phyloP scores from a whole-genome alignment of 805 yeast genomes.

The Yarrowia porcina region DNA sequence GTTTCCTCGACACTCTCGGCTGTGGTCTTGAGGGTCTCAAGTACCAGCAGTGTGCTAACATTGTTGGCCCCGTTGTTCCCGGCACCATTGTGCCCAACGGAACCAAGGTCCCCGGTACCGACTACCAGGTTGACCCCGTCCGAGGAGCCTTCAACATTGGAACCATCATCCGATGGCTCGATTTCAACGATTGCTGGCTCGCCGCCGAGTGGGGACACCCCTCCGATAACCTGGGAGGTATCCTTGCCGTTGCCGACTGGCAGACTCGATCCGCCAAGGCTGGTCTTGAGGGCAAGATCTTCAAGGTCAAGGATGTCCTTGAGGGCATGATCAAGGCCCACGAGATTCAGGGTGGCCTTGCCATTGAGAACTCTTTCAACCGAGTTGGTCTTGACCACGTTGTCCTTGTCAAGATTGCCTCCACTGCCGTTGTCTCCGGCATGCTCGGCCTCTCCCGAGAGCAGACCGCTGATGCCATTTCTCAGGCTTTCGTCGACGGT shows the following conservation, averaged over 20 bases:
- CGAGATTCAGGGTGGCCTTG: slow-evolving; percentile 59
- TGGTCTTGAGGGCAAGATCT: slow-evolving; percentile 42
- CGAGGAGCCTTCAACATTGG: slow-evolving; percentile 59
- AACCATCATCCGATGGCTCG: slow-evolving; percentile 57
- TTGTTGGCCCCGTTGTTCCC: slow-evolving; percentile 57
- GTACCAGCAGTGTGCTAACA: slow-evolving; percentile 47
- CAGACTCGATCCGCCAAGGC: slow-evolving; percentile 47
- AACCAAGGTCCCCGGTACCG: slow-evolving; percentile 53
- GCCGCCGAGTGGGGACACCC: slow-evolving; percentile 75
- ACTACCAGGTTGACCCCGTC: slow-evolving; percentile 51
- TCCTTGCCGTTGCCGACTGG: slow-evolving; percentile 57
- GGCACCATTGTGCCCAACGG: slow-evolving; percentile 56
- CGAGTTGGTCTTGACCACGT: slow-evolving; percentile 60
- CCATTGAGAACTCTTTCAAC: slow-evolving; percentile 59
- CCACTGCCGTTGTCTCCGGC: slow-evolving; percentile 57
- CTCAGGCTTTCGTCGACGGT: slow-evolving; percentile 63
- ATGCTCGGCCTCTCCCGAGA: slow-evolving; percentile 50
- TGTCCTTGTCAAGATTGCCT: slow-evolving; percentile 55
- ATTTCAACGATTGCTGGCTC: slow-evolving; percentile 62
- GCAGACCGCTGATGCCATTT: slow-evolving; percentile 54
- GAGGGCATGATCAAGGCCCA: slow-evolving; percentile 62
- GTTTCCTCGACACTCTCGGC: slow-evolving; percentile 56
- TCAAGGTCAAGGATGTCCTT: slow-evolving; percentile 50
- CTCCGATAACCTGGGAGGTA: slow-evolving; percentile 58
- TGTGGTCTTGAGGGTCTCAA: slow-evolving; percentile 59